Conservation (phyloP, 331 rosid genomes). For the Malus hybrid region DNA sequence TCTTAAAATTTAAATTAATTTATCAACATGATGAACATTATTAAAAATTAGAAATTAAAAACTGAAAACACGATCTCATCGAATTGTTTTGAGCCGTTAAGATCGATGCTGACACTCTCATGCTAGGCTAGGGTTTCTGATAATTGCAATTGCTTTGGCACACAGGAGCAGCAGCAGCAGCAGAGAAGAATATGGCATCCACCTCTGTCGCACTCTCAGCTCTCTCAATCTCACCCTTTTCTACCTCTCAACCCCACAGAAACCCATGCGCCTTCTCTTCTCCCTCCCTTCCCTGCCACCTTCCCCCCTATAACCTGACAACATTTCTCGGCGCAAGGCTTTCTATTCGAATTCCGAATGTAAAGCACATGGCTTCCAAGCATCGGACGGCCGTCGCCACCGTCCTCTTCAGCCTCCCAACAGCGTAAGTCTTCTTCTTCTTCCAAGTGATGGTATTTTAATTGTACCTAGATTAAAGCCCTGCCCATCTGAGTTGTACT, state of each 20-base stretch:
- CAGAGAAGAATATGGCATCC: conserved; percentile 20
- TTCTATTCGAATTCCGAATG: conserved; percentile 17
- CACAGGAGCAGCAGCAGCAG: not conserved
- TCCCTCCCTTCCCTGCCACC: conserved; percentile 7
- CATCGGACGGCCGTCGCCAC: conserved; percentile 45
- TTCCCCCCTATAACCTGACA: not conserved
- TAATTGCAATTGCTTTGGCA: not conserved
- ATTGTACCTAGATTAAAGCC: not conserved
- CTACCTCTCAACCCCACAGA: conserved; percentile 10
- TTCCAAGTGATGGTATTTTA: not conserved
- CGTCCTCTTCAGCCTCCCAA: conserved; percentile 70
- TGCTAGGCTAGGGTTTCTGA: conserved; percentile 6
- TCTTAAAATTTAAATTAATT: too few relatives aligned
- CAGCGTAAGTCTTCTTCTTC: conserved; percentile 34
- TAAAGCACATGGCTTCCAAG: conserved; percentile 13
- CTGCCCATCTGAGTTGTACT: conserved; percentile 8
- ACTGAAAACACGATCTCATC: not conserved
- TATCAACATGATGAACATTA: fast-evolving
- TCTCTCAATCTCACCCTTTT: conserved; percentile 11
- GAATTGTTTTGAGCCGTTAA: not conserved
- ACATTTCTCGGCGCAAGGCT: conserved; percentile 35
- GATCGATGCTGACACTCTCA: not conserved
- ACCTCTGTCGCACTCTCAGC: conserved; percentile 14
- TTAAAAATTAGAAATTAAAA: not conserved
- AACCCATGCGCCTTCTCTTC: not conserved